phyloP scores from a whole-genome alignment of 345 rosid genomes.

The Odontarrhena argentea region DNA sequence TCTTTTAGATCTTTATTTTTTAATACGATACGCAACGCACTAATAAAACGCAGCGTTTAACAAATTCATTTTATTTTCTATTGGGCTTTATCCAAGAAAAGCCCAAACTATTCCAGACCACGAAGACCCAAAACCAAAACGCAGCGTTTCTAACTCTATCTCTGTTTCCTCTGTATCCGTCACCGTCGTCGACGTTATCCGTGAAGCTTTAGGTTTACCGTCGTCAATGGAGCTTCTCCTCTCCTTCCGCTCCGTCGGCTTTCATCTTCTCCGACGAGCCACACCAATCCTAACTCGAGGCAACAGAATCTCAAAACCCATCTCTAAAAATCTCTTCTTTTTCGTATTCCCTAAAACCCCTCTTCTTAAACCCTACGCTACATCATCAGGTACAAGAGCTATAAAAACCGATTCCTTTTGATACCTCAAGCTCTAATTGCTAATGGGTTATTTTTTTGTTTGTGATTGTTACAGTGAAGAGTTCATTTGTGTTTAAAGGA shows the following conservation, averaged over 20 bases:
- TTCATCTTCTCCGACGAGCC: conserved; percentile 30
- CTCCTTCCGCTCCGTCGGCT: conserved; percentile 34
- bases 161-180: neutral
- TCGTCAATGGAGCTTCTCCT: conserved; percentile 31
- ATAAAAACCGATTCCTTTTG: neutral
- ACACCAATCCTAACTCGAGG: conserved; percentile 7
- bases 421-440: neutral
- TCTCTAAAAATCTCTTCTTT: conserved; percentile 32
- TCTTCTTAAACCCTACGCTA: conserved; percentile 46
- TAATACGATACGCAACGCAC: too few relatives aligned
- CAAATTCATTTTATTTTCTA: neutral
- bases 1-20: neutral
- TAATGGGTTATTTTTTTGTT: neutral
- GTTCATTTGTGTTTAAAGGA: conserved; percentile 43
- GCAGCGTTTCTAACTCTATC: neutral
- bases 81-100: neutral
- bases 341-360: conserved; percentile 28
- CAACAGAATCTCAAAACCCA: conserved; percentile 28
- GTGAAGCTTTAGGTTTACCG: neutral
- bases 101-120: neutral
- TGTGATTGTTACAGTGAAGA: conserved; percentile 43
- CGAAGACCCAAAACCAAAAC: neutral
- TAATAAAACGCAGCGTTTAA: conserved; percentile 14
- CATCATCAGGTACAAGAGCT: conserved; percentile 43
- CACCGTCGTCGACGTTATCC: conserved; percentile 33